Evolutionary conservation across 768 basidiomycete species (phyloP), one percentile per base, ranked within the genome.

Genomic region (Boletus patriciae): DNA sequence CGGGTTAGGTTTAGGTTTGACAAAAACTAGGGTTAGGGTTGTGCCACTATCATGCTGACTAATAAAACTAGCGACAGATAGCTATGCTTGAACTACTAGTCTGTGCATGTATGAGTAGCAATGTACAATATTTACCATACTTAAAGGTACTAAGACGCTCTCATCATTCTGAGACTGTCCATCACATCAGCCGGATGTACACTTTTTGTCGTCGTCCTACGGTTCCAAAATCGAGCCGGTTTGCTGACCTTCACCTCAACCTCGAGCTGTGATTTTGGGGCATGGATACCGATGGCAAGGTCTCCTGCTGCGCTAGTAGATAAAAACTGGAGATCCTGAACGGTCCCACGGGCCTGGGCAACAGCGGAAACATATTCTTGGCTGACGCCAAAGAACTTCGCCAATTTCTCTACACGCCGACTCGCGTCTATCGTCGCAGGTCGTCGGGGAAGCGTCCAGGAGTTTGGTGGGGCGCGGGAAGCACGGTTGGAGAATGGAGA

Each of bases 151-250:
- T 51, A 56, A 41, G 68, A 54, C 44, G 73, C 73, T 63, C 66
- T 78, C 68, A 79, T 70, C 57, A 68, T 70, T 54, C 81, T 76
- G 50, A 83, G 66, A 65, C 76, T 70, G 47, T 73, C 70, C 48
- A 80, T 76, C 44, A 77, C 76, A 47, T 80, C 78, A 12, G 69
- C 65, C 58, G 77, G 75, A 50, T 78, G 70, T 41, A 72, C 70
- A 7, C 72, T 74, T 58, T 72, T 73, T 45, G 64, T 61, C 48
- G 58, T 51, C 33, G 53, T 53, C 58, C 66, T 65, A 58, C 70
- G 66, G 46, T 72, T 73, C 77, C 76, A 78, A 63, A 81, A 78
- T 15, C 77, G 71, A 46, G 43, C 36, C 18, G 74, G 69, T 29
- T 72, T 70, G 54, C 61, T 69, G 31, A 79, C 63, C 52, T 74